Conservation (phyloP, 2,329 filamentous ascomycete species). For the Coleophoma eucalyptorum region DNA sequence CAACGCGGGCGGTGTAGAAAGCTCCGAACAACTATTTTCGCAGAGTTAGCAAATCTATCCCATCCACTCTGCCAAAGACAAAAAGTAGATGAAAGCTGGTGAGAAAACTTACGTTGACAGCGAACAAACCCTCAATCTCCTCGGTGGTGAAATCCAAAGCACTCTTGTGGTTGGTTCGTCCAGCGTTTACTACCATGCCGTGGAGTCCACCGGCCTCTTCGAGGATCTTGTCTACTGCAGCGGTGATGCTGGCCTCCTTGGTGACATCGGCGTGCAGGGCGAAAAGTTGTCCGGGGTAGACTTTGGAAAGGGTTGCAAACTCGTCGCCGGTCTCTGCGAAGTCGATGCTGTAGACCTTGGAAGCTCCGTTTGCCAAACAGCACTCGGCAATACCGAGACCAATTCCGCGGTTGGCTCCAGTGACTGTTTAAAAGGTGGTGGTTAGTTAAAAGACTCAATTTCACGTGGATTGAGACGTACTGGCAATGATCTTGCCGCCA, state of each 20-base stretch:
- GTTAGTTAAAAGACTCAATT: background rate
- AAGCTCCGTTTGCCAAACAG: constrained; percentile 40
- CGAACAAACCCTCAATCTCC: constrained; percentile 39
- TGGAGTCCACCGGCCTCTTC: constrained; percentile 38
- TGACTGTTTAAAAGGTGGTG: constrained; percentile 18
- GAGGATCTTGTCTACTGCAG: constrained; percentile 40
- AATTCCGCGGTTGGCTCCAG: constrained; percentile 34
- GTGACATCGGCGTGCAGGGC: constrained; percentile 42
- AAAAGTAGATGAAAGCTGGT: background rate
- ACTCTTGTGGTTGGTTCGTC: constrained; percentile 46
- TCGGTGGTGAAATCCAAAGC: constrained; percentile 45
- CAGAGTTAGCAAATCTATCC: background rate
- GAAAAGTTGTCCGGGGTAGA: constrained; percentile 34
- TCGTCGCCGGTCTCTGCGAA: constrained; percentile 38
- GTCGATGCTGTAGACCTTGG: constrained; percentile 41
- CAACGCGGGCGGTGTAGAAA: constrained; percentile 38
- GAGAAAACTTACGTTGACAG: constrained; percentile 29
- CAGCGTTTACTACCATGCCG: constrained; percentile 48
- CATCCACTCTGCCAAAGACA: background rate
- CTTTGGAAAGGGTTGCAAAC: constrained; percentile 32
- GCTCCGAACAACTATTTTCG: constrained; percentile 33
- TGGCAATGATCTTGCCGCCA: constrained; percentile 28
- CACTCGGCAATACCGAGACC: constrained; percentile 42
- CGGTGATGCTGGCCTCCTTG: constrained; percentile 37
- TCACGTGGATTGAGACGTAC: constrained; percentile 13